A percentile compares a stretch with the other conserved stretches of the same genome.
Evolutionary conservation across 768 basidiomycete species (phyloP).

Genomic region (Boletus vinaceobasis): DNA sequence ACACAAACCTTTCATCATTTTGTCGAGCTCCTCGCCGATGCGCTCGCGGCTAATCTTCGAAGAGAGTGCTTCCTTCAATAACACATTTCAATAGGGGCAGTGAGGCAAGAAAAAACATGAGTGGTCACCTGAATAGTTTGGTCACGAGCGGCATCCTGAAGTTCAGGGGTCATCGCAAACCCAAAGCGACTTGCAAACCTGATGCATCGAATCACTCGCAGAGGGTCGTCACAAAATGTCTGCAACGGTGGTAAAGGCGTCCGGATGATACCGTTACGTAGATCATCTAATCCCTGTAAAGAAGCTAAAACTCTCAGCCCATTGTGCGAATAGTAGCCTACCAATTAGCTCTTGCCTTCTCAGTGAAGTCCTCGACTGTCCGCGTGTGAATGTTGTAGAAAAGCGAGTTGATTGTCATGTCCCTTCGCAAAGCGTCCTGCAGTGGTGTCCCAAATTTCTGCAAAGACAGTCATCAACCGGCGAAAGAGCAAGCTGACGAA

Average conservation of each 20-base stretch:
- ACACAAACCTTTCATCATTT: constrained; percentile 83
- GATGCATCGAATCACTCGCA: constrained; percentile 87
- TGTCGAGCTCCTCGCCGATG: constrained; percentile 86
- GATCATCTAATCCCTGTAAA: constrained; percentile 76
- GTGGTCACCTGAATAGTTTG: constrained; percentile 56
- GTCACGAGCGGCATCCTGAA: constrained; percentile 61
- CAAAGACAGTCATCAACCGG: neutral
- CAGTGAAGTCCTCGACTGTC: constrained; percentile 82
- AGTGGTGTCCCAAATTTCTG: constrained; percentile 90
- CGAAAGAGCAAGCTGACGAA: neutral
- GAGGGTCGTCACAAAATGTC: constrained; percentile 92
- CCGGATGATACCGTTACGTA: constrained; percentile 72
- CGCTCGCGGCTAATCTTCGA: constrained; percentile 88
- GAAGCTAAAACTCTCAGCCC: constrained; percentile 8
- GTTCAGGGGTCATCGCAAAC: constrained; percentile 68
- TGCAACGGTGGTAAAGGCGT: constrained; percentile 84
- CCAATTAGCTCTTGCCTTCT: constrained; percentile 47
- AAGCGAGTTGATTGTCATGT: constrained; percentile 92
- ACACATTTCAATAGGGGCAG: neutral
- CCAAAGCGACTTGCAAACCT: constrained; percentile 91
- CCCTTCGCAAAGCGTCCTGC: constrained; percentile 86
- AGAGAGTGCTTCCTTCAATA: constrained; percentile 55
- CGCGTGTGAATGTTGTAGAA: constrained; percentile 94
- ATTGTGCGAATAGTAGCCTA: neutral
- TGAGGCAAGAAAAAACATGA: neutral